Percentiles rank a stretch among this genome's conserved stretches.
Evolutionary conservation across 176 grass and related monocot genomes (phyloP).

Genomic region (Phragmites australis): DNA sequence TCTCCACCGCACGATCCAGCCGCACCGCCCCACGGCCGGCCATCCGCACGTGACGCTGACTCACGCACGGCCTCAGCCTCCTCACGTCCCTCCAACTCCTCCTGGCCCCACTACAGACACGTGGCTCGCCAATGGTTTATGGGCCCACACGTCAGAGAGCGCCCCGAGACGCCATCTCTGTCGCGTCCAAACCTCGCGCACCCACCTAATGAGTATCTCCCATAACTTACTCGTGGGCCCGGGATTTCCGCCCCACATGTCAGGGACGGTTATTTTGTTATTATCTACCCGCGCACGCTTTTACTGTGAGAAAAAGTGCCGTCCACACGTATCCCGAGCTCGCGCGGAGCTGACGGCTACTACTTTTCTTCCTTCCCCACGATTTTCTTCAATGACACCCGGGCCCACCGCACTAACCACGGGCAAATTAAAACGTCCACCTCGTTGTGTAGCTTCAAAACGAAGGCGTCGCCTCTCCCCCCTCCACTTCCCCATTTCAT

Average conservation of each 20-base stretch:
- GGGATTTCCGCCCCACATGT: background rate
- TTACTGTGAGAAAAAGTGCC: background rate
- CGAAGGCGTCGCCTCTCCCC: background rate
- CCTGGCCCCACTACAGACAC: background rate
- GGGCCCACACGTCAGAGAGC: constrained; percentile 14
- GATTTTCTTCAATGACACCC: accelerated
- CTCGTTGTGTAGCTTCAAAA: constrained; percentile 28
- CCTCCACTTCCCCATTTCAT: background rate
- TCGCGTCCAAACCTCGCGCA: background rate
- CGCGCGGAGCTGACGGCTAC: background rate
- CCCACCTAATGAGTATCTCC: too few species aligned
- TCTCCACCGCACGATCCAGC: constrained; percentile 7
- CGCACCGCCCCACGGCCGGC: background rate
- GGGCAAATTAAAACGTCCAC: background rate
- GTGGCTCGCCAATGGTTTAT: background rate
- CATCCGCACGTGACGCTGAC: constrained; percentile 22
- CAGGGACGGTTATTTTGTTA: background rate
- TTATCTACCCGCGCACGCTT: background rate
- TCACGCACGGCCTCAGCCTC: background rate
- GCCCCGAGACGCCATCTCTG: constrained; percentile 16
- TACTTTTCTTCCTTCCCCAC: background rate
- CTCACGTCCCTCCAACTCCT: background rate
- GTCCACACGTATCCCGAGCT: background rate
- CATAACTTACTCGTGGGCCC: background rate
- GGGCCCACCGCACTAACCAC: background rate